Evolutionary conservation across 2,329 filamentous ascomycete genomes (phyloP).

Genomic region (Leptosphaerulina australis): DNA sequence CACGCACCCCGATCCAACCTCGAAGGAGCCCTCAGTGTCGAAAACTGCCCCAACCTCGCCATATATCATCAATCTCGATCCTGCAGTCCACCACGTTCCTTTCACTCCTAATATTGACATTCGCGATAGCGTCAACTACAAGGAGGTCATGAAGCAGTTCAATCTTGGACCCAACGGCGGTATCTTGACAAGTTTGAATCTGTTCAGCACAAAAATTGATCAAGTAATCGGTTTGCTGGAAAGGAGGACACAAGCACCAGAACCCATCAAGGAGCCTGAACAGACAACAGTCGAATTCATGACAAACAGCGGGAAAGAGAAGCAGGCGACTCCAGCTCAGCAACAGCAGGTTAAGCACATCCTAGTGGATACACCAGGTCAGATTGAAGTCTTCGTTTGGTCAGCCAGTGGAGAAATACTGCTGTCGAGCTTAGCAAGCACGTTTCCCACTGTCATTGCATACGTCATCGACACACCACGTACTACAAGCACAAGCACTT

Average conservation of each 20-base stretch:
- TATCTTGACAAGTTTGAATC: constrained; percentile 91
- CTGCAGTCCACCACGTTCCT: constrained; percentile 88
- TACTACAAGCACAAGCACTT: constrained; percentile 90
- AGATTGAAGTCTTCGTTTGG: constrained; percentile 99
- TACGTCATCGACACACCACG: constrained; percentile 98
- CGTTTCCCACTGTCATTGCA: constrained; percentile 94
- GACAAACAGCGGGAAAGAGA: constrained; percentile 42
- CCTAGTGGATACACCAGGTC: constrained; percentile 91
- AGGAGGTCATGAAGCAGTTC: constrained; percentile 99
- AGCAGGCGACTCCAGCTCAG: constrained; percentile 48
- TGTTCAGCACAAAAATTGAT: constrained; percentile 98
- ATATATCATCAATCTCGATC: constrained; percentile 97
- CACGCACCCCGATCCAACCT: constrained; percentile 64
- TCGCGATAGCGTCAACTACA: constrained; percentile 98
- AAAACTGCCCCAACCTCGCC: constrained; percentile 62
- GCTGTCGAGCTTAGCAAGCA: constrained; percentile 87
- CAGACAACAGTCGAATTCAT: constrained; percentile 46
- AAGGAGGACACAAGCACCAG: constrained; percentile 73
- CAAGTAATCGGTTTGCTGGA: constrained; percentile 89
- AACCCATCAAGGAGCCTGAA: constrained; percentile 32
- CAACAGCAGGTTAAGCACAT: constrained; percentile 74
- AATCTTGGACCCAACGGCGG: constrained; percentile 97
- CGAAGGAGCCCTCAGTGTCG: constrained; percentile 36
- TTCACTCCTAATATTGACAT: constrained; percentile 99
- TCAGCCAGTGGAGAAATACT: constrained; percentile 93